These are phyloP conservation scores for Quercus alba DNA, from an alignment of 306 rosid genomes.

Conservation along the genomic window DNA sequence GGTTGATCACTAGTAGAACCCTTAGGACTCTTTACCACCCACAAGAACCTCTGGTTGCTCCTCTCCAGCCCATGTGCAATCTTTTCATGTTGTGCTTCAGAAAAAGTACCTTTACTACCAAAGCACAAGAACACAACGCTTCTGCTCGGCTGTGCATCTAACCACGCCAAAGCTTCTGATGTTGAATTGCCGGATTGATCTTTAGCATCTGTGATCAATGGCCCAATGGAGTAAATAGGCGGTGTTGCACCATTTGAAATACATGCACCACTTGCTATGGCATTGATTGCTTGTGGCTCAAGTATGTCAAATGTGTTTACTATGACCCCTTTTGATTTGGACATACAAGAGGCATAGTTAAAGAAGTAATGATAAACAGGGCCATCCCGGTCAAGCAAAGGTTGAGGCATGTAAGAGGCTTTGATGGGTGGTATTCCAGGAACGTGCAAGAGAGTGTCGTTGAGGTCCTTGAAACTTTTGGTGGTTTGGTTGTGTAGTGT, in stretches of 20 bases:
- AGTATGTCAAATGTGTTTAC: constrained; percentile 12
- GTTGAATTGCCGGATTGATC: not conserved
- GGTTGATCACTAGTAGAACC: not conserved
- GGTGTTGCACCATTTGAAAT: constrained; percentile 1
- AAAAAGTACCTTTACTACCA: not conserved
- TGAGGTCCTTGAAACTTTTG: constrained; percentile 11
- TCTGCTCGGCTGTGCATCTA: not conserved
- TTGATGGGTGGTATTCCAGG: constrained; percentile 11
- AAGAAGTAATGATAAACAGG: not conserved
- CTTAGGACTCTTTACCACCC: constrained; percentile 4
- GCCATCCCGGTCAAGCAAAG: not conserved
- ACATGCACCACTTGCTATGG: constrained; percentile 7
- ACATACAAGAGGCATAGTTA: not conserved
- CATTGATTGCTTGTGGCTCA: not conserved
- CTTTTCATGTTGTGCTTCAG: not conserved
- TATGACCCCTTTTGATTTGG: constrained; percentile 4
- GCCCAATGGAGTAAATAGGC: constrained; percentile 17
- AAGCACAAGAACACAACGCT: constrained; percentile 5
- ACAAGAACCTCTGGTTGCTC: constrained; percentile 2
- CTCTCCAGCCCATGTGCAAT: not conserved
- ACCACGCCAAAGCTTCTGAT: not conserved
- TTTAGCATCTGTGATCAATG: constrained; percentile 17
- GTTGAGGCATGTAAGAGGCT: constrained; percentile 7
- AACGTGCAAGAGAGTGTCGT: not conserved
- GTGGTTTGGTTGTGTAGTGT: constrained; percentile 21